These are phyloP conservation scores for Wallacemonas sp. DNA, from an alignment of 208 protist species.

Conservation along the genomic window DNA sequence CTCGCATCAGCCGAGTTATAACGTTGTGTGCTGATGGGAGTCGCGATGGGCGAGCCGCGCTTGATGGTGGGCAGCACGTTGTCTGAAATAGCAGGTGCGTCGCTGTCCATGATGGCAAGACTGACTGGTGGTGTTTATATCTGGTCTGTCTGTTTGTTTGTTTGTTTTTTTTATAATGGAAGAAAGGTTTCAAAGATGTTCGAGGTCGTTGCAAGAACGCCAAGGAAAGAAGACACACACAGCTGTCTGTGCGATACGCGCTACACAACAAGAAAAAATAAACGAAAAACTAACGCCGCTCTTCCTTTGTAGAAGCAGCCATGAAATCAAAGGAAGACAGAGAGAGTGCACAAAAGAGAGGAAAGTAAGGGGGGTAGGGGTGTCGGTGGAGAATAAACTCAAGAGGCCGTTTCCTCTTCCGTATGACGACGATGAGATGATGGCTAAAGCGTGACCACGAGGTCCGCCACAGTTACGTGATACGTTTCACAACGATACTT, in stretches of 20 bases:
- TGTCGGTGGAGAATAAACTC: background rate
- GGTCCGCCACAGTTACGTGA: background rate
- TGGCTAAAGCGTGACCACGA: too few relatives aligned
- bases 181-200: too few relatives aligned
- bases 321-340: conserved; percentile 11
- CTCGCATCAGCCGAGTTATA: conserved; percentile 12
- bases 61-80: conserved; percentile 1
- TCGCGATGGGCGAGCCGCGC: too few relatives aligned
- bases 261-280: too few relatives aligned
- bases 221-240: too few relatives aligned
- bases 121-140: background rate
- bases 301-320: background rate
- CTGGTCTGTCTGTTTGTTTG: background rate
- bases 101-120: background rate
- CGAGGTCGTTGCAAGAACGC: too few relatives aligned
- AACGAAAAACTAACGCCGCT: background rate
- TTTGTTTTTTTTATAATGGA: conserved; percentile 9
- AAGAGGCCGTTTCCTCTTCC: background rate
- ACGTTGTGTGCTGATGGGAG: background rate
- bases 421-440: too few relatives aligned
- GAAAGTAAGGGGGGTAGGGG: background rate
- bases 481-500: background rate
- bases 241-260: too few relatives aligned
- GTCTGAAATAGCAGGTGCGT: background rate
- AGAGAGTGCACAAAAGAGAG: background rate